Evolutionary conservation across 768 basidiomycete species (phyloP).

Genomic region (Phaeotremella fagi): DNA sequence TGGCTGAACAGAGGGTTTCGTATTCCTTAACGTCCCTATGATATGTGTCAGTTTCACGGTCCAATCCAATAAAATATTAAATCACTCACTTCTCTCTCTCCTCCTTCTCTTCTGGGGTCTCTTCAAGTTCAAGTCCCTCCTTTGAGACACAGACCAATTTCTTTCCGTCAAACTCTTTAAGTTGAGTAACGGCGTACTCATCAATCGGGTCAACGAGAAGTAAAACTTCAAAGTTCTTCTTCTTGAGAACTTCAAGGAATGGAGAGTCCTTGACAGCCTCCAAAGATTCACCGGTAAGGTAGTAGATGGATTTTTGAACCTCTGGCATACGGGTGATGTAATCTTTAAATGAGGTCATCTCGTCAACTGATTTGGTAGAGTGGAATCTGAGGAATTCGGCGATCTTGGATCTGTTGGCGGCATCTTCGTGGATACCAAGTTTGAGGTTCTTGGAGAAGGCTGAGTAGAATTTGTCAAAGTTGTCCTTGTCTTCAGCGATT

Average conservation of each 20-base stretch:
- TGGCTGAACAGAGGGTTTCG: conserved; percentile 81
- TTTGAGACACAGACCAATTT: conserved; percentile 97
- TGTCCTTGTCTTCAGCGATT: conserved; percentile 99
- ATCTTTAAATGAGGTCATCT: conserved; percentile 91
- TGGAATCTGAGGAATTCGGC: conserved; percentile 98
- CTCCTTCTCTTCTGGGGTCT: conserved; percentile 97
- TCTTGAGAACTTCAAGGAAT: conserved; percentile 98
- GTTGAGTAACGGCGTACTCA: conserved; percentile 95
- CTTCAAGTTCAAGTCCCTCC: conserved; percentile 98
- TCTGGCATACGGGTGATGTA: conserved; percentile 99
- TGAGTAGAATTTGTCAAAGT: conserved; percentile 72
- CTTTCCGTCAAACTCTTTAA: conserved; percentile 98
- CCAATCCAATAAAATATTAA: neutral
- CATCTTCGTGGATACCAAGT: conserved; percentile 98
- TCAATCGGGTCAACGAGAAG: conserved; percentile 98
- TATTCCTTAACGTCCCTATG: conserved; percentile 64
- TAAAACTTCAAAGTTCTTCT: conserved; percentile 97
- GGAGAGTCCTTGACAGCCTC: conserved; percentile 86
- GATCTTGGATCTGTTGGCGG: conserved; percentile 98
- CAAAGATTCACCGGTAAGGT: conserved; percentile 97
- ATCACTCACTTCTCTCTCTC: conserved; percentile 61
- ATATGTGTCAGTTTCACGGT: neutral
- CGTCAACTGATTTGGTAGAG: conserved; percentile 89
- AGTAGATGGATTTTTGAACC: conserved; percentile 97
- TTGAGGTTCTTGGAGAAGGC: conserved; percentile 98